A percentile compares a stretch with the other conserved stretches of the same genome.
phyloP scores from a whole-genome alignment of 2,329 filamentous ascomycete genomes.

The Xylaria arbuscula region DNA sequence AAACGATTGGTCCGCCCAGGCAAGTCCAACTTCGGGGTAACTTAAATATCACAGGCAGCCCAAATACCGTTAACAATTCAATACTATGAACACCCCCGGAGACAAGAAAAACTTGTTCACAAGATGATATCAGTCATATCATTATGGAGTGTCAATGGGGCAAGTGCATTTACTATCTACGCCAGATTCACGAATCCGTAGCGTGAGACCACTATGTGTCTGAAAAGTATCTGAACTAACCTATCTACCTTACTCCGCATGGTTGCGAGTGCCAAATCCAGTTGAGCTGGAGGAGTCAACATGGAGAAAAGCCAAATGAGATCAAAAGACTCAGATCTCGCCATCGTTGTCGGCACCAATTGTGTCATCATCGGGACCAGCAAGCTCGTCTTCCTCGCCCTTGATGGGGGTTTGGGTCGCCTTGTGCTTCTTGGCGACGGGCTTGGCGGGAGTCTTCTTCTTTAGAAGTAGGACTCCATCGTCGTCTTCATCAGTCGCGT shows the following conservation, averaged over 20 bases:
- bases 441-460: not conserved
- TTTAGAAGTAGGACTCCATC: not conserved
- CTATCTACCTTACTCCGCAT: no score
- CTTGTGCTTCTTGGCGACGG: not conserved
- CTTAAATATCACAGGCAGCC: no score
- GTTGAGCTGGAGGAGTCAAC: not conserved
- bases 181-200: not conserved
- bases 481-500: no score
- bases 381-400: not conserved
- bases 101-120: no score
- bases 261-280: not conserved
- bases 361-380: not conserved
- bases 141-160: not conserved
- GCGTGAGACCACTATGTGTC: not conserved
- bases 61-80: no score
- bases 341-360: not conserved
- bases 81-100: not conserved
- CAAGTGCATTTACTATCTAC: not conserved
- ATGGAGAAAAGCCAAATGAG: not conserved
- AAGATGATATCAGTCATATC: not conserved
- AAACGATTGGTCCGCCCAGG: no score
- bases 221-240: not conserved
- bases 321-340: not conserved
- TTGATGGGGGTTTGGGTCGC: not conserved
- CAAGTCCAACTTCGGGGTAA: no score